These are phyloP conservation scores for Cordyceps fumosorosea DNA, from an alignment of 2,329 filamentous ascomycete species.

Conservation along the genomic window DNA sequence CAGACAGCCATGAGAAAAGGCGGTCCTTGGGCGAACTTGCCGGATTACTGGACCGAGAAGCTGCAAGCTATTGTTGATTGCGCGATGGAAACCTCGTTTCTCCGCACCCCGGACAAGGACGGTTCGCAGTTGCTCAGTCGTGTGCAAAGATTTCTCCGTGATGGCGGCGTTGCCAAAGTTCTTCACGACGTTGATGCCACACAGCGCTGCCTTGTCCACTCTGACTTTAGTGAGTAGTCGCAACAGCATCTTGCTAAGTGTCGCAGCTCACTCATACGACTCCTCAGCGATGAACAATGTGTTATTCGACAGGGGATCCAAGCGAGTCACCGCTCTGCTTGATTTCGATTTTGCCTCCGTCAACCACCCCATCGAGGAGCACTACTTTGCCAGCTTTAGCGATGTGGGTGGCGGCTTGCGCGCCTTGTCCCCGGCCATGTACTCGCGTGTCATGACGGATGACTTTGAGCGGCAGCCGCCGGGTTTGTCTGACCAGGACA, in stretches of 20 bases:
- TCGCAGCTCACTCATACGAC: neutral
- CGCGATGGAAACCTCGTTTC: slow-evolving; percentile 9
- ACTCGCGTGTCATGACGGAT: neutral
- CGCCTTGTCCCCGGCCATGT: neutral
- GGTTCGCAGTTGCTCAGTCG: slow-evolving; percentile 12
- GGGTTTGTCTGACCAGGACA: neutral
- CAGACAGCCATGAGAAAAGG: slow-evolving; percentile 15
- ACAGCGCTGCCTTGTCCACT: slow-evolving; percentile 18
- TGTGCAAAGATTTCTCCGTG: slow-evolving; percentile 15
- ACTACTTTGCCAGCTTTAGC: slow-evolving; percentile 15
- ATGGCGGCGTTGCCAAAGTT: neutral
- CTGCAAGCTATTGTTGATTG: slow-evolving; percentile 10
- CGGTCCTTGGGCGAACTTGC: slow-evolving; percentile 17
- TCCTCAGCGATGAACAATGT: slow-evolving; percentile 23
- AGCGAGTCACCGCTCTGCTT: slow-evolving; percentile 20
- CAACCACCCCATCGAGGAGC: slow-evolving; percentile 21
- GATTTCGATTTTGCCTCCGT: slow-evolving; percentile 24
- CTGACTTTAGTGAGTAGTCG: slow-evolving; percentile 21
- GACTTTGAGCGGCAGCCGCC: neutral
- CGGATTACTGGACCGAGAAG: slow-evolving; percentile 14
- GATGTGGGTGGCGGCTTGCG: slow-evolving; percentile 3
- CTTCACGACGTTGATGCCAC: slow-evolving; percentile 14
- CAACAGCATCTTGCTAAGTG: neutral
- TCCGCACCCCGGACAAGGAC: slow-evolving; percentile 15
- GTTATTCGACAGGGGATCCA: slow-evolving; percentile 18